Evolutionary conservation across 768 basidiomycete genomes (phyloP).

Genomic region (Boletales sp.): DNA sequence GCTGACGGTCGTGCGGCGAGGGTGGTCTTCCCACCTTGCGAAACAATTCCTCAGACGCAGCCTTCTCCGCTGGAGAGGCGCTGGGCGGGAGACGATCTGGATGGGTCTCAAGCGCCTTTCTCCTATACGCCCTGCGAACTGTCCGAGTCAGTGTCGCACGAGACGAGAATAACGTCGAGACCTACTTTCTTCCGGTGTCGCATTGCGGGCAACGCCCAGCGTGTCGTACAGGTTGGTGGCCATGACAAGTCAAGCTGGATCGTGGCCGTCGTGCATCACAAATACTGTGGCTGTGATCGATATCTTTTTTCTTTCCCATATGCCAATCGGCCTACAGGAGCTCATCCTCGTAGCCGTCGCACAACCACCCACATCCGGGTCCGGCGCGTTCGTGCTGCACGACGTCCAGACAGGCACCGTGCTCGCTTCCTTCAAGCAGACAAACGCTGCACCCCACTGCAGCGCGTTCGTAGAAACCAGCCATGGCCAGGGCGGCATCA

Average conservation of each 20-base stretch:
- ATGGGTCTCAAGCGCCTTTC: conserved; percentile 67
- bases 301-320: too few relatives aligned
- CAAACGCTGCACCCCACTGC: conserved; percentile 59
- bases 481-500: conserved; percentile 75
- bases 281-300: conserved; percentile 16
- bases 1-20: too few relatives aligned
- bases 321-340: conserved; percentile 59
- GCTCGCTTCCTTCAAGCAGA: conserved; percentile 88
- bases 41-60: conserved; percentile 56
- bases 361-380: conserved; percentile 35
- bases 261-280: neutral
- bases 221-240: conserved; percentile 57
- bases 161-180: too few relatives aligned
- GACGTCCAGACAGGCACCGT: conserved; percentile 75
- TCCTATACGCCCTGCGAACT: conserved; percentile 82
- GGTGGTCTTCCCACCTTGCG: conserved; percentile 29
- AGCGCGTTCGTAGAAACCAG: conserved; percentile 66
- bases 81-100: conserved; percentile 65
- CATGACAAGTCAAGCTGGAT: neutral
- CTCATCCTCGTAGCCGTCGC: conserved; percentile 61
- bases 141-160: neutral
- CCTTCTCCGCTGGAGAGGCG: conserved; percentile 56
- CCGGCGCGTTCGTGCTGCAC: conserved; percentile 69
- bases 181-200: conserved; percentile 50
- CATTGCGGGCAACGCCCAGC: conserved; percentile 51